Percentiles rank a stretch among this genome's conserved stretches.
Conservation (phyloP, 129 eudicot genomes). For the Solidago caesia region DNA sequence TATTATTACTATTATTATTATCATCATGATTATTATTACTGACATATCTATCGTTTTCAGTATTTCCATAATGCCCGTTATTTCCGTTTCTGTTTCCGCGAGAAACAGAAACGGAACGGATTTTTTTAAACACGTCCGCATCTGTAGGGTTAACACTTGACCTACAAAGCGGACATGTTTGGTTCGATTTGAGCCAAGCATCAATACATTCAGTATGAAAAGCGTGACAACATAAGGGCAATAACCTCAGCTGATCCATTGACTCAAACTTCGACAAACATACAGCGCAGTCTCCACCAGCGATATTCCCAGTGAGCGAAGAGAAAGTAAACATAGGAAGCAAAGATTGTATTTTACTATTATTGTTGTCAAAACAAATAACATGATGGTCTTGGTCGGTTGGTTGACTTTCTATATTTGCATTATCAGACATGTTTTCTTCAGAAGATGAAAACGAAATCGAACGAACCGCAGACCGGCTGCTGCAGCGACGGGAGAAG, state of each 20-base stretch:
- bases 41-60: background rate
- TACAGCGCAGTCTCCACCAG: constrained; percentile 72
- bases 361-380: constrained; percentile 22
- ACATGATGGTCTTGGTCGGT: constrained; percentile 22
- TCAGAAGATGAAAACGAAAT: constrained; percentile 27
- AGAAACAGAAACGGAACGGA: constrained; percentile 28
- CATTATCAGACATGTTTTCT: too few species aligned
- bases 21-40: background rate
- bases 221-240: constrained; percentile 85
- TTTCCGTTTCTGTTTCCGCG: too few species aligned
- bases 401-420: background rate
- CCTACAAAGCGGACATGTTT: constrained; percentile 78
- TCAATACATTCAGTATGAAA: constrained; percentile 73
- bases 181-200: constrained; percentile 63
- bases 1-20: background rate
- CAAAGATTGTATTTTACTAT: constrained; percentile 19
- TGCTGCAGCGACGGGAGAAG: constrained; percentile 57
- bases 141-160: constrained; percentile 57
- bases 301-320: constrained; percentile 57
- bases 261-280: constrained; percentile 69
- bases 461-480: constrained; percentile 14
- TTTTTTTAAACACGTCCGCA: constrained; percentile 48
- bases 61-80: too few species aligned
- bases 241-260: constrained; percentile 58
- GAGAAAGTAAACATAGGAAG: constrained; percentile 72